Conservation (phyloP, 2,329 filamentous ascomycete genomes). For the Chaetomiaceae sp. region DNA sequence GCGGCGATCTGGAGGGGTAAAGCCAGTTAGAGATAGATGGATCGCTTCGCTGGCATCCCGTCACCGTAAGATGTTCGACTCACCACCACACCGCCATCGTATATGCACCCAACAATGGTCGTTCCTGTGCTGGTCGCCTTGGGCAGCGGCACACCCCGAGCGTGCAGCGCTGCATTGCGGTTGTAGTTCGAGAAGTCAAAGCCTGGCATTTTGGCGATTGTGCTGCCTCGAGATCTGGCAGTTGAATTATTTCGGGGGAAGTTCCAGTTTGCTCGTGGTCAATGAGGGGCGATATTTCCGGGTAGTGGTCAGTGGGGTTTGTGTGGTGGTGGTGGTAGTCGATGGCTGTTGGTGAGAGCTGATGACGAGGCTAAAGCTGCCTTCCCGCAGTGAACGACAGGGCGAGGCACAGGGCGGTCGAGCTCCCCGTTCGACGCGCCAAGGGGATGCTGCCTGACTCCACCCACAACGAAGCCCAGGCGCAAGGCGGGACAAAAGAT, state of each 20-base stretch:
- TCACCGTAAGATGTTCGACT: slow-evolving; percentile 34
- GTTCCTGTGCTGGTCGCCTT: slow-evolving; percentile 99
- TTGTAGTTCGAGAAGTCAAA: slow-evolving; percentile 99
- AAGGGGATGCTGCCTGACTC: slow-evolving; percentile 23
- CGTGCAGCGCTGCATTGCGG: slow-evolving; percentile 94
- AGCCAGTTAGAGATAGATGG: not conserved
- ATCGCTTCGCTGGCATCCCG: not conserved
- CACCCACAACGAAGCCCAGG: slow-evolving; percentile 2
- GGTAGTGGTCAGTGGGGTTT: not conserved
- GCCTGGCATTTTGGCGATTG: slow-evolving; percentile 70
- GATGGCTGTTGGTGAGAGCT: slow-evolving; percentile 31
- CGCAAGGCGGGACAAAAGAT: not conserved
- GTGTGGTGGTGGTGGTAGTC: slow-evolving; percentile 11
- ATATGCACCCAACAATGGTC: slow-evolving; percentile 97
- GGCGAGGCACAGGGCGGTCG: slow-evolving; percentile 11
- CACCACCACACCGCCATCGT: slow-evolving; percentile 91
- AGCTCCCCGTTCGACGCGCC: slow-evolving; percentile 19
- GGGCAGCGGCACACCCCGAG: slow-evolving; percentile 86
- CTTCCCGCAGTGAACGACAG: slow-evolving; percentile 34
- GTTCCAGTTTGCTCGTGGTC: not conserved
- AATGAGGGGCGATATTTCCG: not conserved
- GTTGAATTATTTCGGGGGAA: not conserved
- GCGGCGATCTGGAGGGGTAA: slow-evolving; percentile 71
- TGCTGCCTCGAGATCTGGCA: not conserved
- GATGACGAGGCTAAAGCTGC: slow-evolving; percentile 56